These are phyloP conservation scores for Lichenothelia convexa DNA, from an alignment of 495 filamentous ascomycete species.

Conservation along the genomic window DNA sequence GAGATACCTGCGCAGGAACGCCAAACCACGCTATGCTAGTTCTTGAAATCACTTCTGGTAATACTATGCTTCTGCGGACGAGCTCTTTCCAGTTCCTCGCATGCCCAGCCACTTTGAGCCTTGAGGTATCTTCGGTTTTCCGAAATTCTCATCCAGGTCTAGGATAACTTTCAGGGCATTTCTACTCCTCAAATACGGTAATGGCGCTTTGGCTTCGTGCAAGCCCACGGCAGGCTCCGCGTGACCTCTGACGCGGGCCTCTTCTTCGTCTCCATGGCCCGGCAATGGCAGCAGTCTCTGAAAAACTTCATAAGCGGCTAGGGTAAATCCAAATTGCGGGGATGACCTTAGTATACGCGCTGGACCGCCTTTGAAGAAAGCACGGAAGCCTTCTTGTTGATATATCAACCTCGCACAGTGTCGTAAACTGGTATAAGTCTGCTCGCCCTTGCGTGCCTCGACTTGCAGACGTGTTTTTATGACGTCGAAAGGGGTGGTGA, in stretches of 20 bases:
- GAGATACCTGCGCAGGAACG: no score
- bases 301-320: slow-evolving; percentile 84
- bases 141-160: slow-evolving; percentile 84
- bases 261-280: slow-evolving; percentile 46
- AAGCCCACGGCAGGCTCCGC: slow-evolving; percentile 38
- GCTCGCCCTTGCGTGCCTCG: slow-evolving; percentile 88
- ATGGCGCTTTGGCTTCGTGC: slow-evolving; percentile 39
- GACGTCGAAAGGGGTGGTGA: slow-evolving; percentile 94
- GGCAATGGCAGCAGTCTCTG: slow-evolving; percentile 72
- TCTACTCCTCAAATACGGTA: slow-evolving; percentile 68
- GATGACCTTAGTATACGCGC: slow-evolving; percentile 87
- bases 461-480: slow-evolving; percentile 98
- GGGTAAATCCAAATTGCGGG: slow-evolving; percentile 93
- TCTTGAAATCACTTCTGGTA: no score
- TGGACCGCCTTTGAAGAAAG: slow-evolving; percentile 97
- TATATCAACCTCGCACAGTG: slow-evolving; percentile 70
- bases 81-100: slow-evolving; percentile 10
- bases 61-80: no score
- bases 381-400: slow-evolving; percentile 79
- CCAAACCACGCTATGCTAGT: no score
- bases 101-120: slow-evolving; percentile 12
- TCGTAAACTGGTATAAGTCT: slow-evolving; percentile 64
- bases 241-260: slow-evolving; percentile 26
- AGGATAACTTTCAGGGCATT: slow-evolving; percentile 96
- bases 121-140: slow-evolving; percentile 38